Base-by-base conservation (phyloP, 2,329 filamentous ascomycete genomes). In the Mycosphaerella arachidis region DNA sequence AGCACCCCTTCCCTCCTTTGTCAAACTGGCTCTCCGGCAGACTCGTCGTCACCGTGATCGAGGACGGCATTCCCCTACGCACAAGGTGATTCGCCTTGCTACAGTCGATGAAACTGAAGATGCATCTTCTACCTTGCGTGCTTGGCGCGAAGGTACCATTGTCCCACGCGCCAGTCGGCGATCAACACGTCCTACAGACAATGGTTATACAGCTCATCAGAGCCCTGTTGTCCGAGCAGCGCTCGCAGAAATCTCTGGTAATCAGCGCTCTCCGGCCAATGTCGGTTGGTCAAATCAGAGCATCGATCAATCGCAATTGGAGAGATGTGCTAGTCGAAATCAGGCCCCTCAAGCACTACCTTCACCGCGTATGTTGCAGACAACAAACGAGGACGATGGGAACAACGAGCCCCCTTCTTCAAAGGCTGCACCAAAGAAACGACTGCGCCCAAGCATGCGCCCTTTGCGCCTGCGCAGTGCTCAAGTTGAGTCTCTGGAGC, bases 31-130 rank as follows among this genome's bases (percentile, higher is more conserved):
- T 35, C 77, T 78, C 30, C 79, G 84, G 61, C 76, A 78, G 65
- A 81, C 78, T 53, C 79, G 80, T 8, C 76, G 74, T 45, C 75
- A 77, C 51, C 69, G 73, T 27, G 78, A 83, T 66, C 68, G 73
- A 66, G 82, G 79, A 37, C 78, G 82, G 57, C 78, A 81, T 64
- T 82, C 79, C 48, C 82, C 81, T 16, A 75, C 73, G 24, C 72
- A 74, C 53, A 85, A 86, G 65, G 74, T 80, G 40, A 75, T 86
- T 53, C 75, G 77, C 55, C 70, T 86, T 29, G 79, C 78, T 16
- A 84, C 79, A 27, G 73, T 71, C 33, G 66, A 74, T 8, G 84
- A 87, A 61, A 86, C 83, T 0, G 73, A 77, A 52, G 84, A 86
- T 66, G 82, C 81, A 7, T 81, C 78, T 54, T 64, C 68, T 33